Percentiles rank a stretch among this genome's conserved stretches.
phyloP scores from a whole-genome alignment of 2,329 filamentous ascomycete species.

The Microcera coccophila region DNA sequence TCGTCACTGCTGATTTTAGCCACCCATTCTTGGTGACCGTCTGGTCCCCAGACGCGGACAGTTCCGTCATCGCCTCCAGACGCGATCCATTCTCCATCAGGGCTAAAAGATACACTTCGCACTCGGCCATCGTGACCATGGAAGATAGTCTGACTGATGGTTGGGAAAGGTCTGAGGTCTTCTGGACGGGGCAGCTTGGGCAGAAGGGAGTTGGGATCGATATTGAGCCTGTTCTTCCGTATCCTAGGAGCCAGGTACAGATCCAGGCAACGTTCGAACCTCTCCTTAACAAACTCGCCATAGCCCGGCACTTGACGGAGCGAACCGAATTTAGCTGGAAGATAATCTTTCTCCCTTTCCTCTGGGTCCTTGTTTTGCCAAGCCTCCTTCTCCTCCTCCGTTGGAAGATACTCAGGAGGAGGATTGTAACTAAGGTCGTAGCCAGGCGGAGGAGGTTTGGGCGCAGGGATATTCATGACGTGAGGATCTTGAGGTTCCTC shows the following conservation, averaged over 20 bases:
- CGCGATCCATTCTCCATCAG: slow-evolving; percentile 78
- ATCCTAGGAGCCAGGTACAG: slow-evolving; percentile 91
- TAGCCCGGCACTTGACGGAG: slow-evolving; percentile 91
- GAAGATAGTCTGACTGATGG: slow-evolving; percentile 81
- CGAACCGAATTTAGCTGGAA: slow-evolving; percentile 77
- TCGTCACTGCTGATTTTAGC: slow-evolving; percentile 73
- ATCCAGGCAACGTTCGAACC: slow-evolving; percentile 92
- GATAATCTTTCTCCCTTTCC: slow-evolving; percentile 83
- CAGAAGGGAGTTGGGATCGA: slow-evolving; percentile 87
- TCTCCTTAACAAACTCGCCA: slow-evolving; percentile 84
- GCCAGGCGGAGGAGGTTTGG: slow-evolving; percentile 86
- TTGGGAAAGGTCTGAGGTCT: slow-evolving; percentile 92
- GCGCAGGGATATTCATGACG: slow-evolving; percentile 90
- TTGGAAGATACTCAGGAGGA: slow-evolving; percentile 87
- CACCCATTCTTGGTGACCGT: slow-evolving; percentile 83
- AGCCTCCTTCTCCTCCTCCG: slow-evolving; percentile 72
- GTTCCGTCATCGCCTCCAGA: slow-evolving; percentile 94
- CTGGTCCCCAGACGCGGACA: slow-evolving; percentile 86
- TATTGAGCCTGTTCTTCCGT: slow-evolving; percentile 90
- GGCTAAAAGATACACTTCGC: slow-evolving; percentile 78
- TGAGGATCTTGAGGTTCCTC: slow-evolving; percentile 79
- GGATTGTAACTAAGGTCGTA: slow-evolving; percentile 97
- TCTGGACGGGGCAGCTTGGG: slow-evolving; percentile 91
- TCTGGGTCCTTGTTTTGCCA: slow-evolving; percentile 89
- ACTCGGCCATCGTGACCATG: slow-evolving; percentile 85